Base-by-base conservation (phyloP, 495 filamentous ascomycete species). In the Clavariopsis aquatica region DNA sequence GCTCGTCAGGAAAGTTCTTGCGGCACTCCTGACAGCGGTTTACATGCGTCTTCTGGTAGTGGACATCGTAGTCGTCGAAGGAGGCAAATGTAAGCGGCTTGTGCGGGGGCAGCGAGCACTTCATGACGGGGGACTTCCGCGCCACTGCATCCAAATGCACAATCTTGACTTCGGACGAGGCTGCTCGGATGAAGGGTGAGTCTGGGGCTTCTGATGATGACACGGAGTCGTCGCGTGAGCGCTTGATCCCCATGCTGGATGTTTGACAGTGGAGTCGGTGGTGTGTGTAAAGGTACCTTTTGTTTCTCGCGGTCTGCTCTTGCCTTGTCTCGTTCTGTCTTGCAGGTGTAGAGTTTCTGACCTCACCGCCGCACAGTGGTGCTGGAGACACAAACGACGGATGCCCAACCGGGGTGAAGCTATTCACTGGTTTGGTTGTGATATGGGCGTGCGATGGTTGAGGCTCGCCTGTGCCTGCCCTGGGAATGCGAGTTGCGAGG, bases 1-100 rank as follows among this genome's bases (percentile, higher is more conserved):
- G 83, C 6, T 69, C 66, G 10, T 74, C 68, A 10, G 78, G 78
- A 53, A 82, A 77, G 62, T 82, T 83, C 77, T 84, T 92, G 52
- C 82, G 78, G 73, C 90, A 97, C 64, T 91, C 87, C 3, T 83
- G 76, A 68, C 94, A 98, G 23, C 94, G 85, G 74, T 98, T 93
- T 41, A 83, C 84, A 74, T 98, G 94, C 0, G 81, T 74, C 70
- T 91, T 87, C 22, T 79, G 78, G 73, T 97, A 96, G 73, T 98
- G 94, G 28, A 87, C 75, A 66, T 97, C 93, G 70, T 92, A 97
- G 17, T 92, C 91, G 46, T 87, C 84, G 72, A 90, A 92, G 0
- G 89, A 85, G 17, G 79, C 57, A 70, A 98, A 97, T 0, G 77
- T 75, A 27, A 91, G 66, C 1, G 84, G 81, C 57, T 88, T 83